Base-by-base conservation (phyloP, 2,329 filamentous ascomycete genomes). In the Aureobasidium leucospermi region DNA sequence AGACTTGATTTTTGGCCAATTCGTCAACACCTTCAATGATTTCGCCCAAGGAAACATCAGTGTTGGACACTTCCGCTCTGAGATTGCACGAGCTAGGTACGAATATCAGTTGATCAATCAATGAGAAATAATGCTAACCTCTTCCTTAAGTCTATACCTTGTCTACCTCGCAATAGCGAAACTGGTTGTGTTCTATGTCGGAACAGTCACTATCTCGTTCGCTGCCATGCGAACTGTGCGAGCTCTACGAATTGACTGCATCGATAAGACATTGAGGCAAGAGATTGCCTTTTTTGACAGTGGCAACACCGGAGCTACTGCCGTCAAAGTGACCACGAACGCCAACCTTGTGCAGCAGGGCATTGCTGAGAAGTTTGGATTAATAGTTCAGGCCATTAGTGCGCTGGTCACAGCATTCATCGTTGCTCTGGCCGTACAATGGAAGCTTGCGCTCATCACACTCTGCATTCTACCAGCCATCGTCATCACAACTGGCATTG, bases 1-100 rank as follows among this genome's bases (percentile, higher is more conserved):
- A 69, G 72, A 71, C 7, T 76, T 83, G 60, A 71, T 96, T 36
- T 95, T 95, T 67, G 90, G 90, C 63, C 83, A 85, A 56, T 78
- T 95, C 39, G 84, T 90, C 61, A 83, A 83, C 3, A 82, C 81
- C 1, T 95, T 96, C 69, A 82, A 88, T 67, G 70, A 77, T 28
- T 89, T 84, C 65, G 82, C 87, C 64, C 71, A 76, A 3, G 75
- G 75, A 6, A 70, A 68, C 0, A 75, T 81, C 16, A 69, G 73
- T 1, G 80, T 79, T 45, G 68, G 77, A 41, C 74, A 77, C 0
- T 94, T 94, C 73, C 78, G 80, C 53, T 63, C 75, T 58, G 75
- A 84, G 61, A 77, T 95, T 61, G 81, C 85, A 28, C 96, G 91
- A 0, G 85, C 95, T n/a, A 89, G 90, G 19, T 96, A 94, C 75